Evolutionary conservation across 345 rosid genomes (phyloP).

Genomic region (Angophora floribunda): DNA sequence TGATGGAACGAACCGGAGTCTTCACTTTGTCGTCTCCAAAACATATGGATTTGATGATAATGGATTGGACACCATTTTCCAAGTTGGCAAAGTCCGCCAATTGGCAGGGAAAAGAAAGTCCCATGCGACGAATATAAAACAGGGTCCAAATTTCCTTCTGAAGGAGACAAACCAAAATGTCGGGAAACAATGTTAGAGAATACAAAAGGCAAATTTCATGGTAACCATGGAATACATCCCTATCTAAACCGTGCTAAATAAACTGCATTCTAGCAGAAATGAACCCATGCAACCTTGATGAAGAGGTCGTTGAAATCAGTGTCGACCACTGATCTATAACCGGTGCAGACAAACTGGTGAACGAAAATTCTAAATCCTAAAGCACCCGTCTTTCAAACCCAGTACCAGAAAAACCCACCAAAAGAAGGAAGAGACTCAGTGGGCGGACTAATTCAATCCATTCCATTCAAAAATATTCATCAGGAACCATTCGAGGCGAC

Average conservation of each 20-base stretch:
- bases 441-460: neutral
- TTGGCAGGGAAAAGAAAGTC: constrained; percentile 41
- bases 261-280: neutral
- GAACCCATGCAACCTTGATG: neutral
- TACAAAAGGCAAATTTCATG: neutral
- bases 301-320: neutral
- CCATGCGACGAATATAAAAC: constrained; percentile 16
- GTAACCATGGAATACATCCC: neutral
- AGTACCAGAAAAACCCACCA: neutral
- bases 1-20: constrained; percentile 51
- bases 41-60: constrained; percentile 58
- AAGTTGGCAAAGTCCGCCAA: constrained; percentile 36
- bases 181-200: neutral
- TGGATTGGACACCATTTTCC: constrained; percentile 47
- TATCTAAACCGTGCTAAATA: neutral
- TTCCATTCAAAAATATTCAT: neutral
- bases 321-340: neutral
- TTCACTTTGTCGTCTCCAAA: constrained; percentile 53
- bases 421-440: neutral
- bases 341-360: neutral
- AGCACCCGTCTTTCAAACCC: neutral
- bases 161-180: neutral
- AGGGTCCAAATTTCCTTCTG: neutral
- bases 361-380: neutral
- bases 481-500: neutral